These are phyloP conservation scores for Tuber melanosporum DNA, from an alignment of 495 filamentous ascomycete genomes.

Conservation along the genomic window DNA sequence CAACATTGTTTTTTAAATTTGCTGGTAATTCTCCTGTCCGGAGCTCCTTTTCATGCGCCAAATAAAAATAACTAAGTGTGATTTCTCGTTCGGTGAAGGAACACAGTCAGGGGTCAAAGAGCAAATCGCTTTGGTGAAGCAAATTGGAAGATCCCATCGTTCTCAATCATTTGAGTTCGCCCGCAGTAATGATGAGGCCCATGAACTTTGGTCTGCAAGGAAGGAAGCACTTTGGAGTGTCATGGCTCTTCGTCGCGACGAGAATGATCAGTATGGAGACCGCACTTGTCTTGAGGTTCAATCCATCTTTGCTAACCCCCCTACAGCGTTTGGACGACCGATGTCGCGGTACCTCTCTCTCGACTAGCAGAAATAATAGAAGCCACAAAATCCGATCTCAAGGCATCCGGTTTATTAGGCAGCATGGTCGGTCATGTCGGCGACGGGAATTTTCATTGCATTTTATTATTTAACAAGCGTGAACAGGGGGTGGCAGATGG, in stretches of 20 bases:
- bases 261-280: slow-evolving; percentile 35
- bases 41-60: not conserved
- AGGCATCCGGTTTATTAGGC: slow-evolving; percentile 58
- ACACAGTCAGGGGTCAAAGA: slow-evolving; percentile 71
- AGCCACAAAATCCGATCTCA: slow-evolving; percentile 66
- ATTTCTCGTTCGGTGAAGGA: slow-evolving; percentile 44
- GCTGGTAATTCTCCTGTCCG: slow-evolving; percentile 39
- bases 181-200: slow-evolving; percentile 57
- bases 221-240: slow-evolving; percentile 80
- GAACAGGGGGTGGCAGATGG: slow-evolving; percentile 59
- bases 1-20: slow-evolving; percentile 95
- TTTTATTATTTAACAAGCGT: slow-evolving; percentile 63
- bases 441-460: slow-evolving; percentile 79
- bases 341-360: slow-evolving; percentile 74
- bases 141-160: slow-evolving; percentile 57
- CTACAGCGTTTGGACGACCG: slow-evolving; percentile 74
- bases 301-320: slow-evolving; percentile 9
- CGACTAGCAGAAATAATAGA: slow-evolving; percentile 68
- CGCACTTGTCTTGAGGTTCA: not conserved
- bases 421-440: slow-evolving; percentile 78
- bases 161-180: slow-evolving; percentile 75
- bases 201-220: slow-evolving; percentile 77
- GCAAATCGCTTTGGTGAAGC: slow-evolving; percentile 66
- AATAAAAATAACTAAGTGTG: not conserved
- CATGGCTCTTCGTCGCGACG: slow-evolving; percentile 53